Conservation (phyloP, 345 rosid species). For the Citrus maxima region DNA sequence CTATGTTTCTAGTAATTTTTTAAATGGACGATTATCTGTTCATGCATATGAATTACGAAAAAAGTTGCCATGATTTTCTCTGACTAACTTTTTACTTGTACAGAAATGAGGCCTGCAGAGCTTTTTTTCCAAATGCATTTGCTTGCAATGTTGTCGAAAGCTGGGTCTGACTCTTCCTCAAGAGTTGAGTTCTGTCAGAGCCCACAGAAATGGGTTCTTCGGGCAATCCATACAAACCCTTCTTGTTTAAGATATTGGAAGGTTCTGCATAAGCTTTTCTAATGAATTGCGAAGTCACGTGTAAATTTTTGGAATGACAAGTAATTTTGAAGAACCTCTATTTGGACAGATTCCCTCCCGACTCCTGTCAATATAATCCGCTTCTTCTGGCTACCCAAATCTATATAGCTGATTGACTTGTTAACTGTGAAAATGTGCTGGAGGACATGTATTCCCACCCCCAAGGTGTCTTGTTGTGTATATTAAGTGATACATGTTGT, state of each 20-base stretch:
- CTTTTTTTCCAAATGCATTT: constrained; percentile 89
- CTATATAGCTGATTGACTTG: background rate
- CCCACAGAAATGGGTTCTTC: constrained; percentile 75
- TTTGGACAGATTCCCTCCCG: background rate
- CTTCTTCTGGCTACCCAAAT: background rate
- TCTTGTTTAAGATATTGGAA: constrained; percentile 78
- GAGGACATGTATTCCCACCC: background rate
- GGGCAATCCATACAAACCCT: constrained; percentile 87
- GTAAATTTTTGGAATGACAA: background rate
- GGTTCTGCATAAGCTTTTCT: constrained; percentile 50
- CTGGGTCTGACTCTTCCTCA: constrained; percentile 30
- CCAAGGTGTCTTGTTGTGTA: background rate
- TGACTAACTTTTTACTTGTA: constrained; percentile 4
- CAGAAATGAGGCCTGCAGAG: constrained; percentile 94
- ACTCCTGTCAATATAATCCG: background rate
- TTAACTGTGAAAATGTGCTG: background rate
- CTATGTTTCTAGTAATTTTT: background rate
- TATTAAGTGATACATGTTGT: background rate
- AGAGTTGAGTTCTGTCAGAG: constrained; percentile 55
- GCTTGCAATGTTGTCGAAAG: constrained; percentile 53
- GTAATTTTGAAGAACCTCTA: background rate
- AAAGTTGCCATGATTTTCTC: background rate
- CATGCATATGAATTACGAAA: background rate
- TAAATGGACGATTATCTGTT: background rate
- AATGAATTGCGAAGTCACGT: constrained; percentile 14